These are phyloP conservation scores for Daphne laureola DNA, from an alignment of 441 rosid genomes.

Conservation along the genomic window DNA sequence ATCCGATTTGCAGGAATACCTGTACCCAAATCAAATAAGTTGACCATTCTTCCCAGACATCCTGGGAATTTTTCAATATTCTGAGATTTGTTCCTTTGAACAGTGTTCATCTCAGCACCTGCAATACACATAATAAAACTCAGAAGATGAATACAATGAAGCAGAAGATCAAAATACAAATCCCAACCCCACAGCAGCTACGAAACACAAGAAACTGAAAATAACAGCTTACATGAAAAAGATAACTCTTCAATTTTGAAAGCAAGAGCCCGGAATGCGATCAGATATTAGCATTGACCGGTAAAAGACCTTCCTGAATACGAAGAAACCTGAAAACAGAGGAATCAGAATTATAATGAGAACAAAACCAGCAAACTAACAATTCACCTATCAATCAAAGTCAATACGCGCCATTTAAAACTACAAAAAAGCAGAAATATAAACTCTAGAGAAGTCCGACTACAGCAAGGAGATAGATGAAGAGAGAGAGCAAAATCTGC, in stretches of 20 bases:
- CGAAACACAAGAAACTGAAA: neutral
- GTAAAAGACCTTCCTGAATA: too few species aligned
- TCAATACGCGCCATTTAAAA: too few species aligned
- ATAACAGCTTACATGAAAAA: neutral
- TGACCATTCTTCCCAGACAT: constrained; percentile 85
- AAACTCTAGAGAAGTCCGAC: too few species aligned
- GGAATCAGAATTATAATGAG: too few species aligned
- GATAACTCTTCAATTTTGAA: neutral
- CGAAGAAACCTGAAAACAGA: too few species aligned
- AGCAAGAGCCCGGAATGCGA: neutral
- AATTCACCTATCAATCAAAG: too few species aligned
- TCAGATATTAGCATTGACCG: too few species aligned
- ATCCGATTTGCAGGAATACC: constrained; percentile 55
- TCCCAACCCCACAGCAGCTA: neutral
- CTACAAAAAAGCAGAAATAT: too few species aligned
- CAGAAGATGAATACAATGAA: constrained; percentile 4
- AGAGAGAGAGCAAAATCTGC: too few species aligned
- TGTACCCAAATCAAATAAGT: constrained; percentile 61
- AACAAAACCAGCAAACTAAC: too few species aligned
- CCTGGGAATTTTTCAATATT: constrained; percentile 59
- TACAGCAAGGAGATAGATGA: too few species aligned
- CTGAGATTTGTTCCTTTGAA: constrained; percentile 35
- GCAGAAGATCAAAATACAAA: neutral
- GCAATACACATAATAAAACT: constrained; percentile 14
- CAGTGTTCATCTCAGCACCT: constrained; percentile 55